Base-by-base conservation (phyloP, 2,329 filamentous ascomycete species). In the Scedosporium minutisporum region DNA sequence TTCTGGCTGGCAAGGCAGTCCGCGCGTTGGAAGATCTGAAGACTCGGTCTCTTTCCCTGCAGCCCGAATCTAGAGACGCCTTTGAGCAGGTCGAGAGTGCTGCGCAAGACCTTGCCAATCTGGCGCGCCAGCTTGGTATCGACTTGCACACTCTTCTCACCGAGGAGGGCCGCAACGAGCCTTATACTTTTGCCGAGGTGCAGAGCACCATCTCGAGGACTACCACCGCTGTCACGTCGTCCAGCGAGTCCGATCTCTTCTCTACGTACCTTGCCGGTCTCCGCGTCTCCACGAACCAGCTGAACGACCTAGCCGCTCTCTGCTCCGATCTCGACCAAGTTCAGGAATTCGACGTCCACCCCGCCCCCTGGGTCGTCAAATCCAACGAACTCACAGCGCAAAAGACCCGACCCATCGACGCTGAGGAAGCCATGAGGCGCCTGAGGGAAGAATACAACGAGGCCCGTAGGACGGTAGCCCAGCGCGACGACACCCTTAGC, bases 301-400 rank as follows among this genome's bases (percentile, higher is more conserved):
- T 96, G 44, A 80, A 85, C 41, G 89, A 93, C 65, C 81, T 96
- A 63, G 85, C 87, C 5, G 82, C 84, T 12, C 78, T 93, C 64
- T 86, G 88, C 57, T 80, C 81, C 12, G 89, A 92, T 69, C 78
- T 93, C 21, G 85, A 86, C 46, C 85, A 88, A 69, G 89, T 89
- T 0, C 81, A 88, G 65, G 89, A 93, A 72, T 93, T 97, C 69
- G 91, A 96, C 66, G 83, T 85, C 65, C 83, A 80, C 23, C 80
- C 84, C 0, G 84, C 89, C 3, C 95, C 95, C 2, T 99, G 95
- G 95, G 81, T 89, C 61, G 80, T 91, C 38, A 88, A 93, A 62
- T 87, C 91, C 3, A 85, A 89, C 68, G 89, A 95, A 69, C 82
- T 97, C 61, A 91, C 88, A 73, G 85, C 86, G n/a, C 88, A 88